Conservation (phyloP, 331 rosid species). For the Malus hybrid region DNA sequence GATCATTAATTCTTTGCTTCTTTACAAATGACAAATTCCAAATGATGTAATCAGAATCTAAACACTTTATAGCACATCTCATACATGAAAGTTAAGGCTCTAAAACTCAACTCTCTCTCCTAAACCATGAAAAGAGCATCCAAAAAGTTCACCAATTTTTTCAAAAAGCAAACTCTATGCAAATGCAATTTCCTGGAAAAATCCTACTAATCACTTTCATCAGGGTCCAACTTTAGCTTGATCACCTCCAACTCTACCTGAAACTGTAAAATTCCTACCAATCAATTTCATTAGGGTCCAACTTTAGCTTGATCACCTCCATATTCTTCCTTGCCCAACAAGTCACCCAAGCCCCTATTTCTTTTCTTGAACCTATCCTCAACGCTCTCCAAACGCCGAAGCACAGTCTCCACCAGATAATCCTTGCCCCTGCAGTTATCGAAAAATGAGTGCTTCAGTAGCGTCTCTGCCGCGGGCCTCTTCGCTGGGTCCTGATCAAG, state of each 20-base stretch:
- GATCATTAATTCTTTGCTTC: background rate
- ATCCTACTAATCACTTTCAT: background rate
- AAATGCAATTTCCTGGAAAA: background rate
- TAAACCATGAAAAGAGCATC: background rate
- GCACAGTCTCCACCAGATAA: conserved; percentile 32
- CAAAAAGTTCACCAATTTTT: background rate
- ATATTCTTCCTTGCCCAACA: background rate
- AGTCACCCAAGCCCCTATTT: conserved; percentile 1
- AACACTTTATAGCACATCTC: background rate
- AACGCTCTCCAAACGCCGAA: conserved; percentile 38
- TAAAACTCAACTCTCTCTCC: background rate
- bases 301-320: too few relatives aligned
- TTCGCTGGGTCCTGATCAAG: background rate
- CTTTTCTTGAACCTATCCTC: conserved; percentile 42
- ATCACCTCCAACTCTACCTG: too few relatives aligned
- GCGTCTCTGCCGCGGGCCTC: background rate
- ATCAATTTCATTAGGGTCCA: background rate
- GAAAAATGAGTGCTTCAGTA: conserved; percentile 42
- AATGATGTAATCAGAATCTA: background rate
- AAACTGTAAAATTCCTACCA: background rate
- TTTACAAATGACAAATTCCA: background rate
- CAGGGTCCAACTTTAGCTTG: too few relatives aligned
- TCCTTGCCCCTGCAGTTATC: conserved; percentile 34
- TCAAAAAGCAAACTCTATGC: background rate
- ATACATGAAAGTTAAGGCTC: background rate